Conservation (phyloP, 2,329 filamentous ascomycete species). For the Pseudogymnoascus sp. region DNA sequence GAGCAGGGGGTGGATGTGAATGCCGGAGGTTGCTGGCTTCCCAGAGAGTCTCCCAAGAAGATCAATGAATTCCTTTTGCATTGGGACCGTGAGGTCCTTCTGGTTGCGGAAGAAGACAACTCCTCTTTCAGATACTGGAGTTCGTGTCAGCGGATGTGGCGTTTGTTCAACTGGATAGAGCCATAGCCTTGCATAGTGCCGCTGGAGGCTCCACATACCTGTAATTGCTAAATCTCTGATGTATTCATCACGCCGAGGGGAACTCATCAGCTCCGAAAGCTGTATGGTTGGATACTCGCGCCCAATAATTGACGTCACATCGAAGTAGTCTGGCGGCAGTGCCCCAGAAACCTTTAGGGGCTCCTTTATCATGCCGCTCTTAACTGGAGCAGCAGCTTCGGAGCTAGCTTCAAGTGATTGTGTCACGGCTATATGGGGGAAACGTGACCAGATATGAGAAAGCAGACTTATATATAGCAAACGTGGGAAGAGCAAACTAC, state of each 20-base stretch:
- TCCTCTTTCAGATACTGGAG: slow-evolving; percentile 26
- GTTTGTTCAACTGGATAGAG: not conserved
- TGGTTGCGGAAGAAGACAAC: slow-evolving; percentile 52
- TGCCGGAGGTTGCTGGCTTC: not conserved
- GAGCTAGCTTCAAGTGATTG: not conserved
- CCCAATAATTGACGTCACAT: slow-evolving; percentile 7
- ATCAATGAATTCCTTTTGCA: not conserved
- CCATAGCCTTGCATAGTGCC: not conserved
- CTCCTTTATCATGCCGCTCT: not conserved
- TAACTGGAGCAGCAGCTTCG: not conserved
- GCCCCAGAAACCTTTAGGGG: slow-evolving; percentile 1
- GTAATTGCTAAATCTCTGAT: slow-evolving; percentile 8
- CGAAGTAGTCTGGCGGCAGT: slow-evolving; percentile 1
- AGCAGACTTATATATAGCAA: not conserved
- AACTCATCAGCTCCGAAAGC: slow-evolving; percentile 8
- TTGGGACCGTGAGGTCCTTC: slow-evolving; percentile 40
- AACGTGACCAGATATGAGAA: not conserved
- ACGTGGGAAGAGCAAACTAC: not conserved
- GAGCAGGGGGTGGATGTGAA: slow-evolving; percentile 5
- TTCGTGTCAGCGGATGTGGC: not conserved
- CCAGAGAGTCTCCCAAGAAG: not conserved
- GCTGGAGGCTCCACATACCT: not conserved
- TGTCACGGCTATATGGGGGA: not conserved
- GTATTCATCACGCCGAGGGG: slow-evolving; percentile 7
- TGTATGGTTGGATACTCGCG: slow-evolving; percentile 5